These are phyloP conservation scores for Yamadazyma pseudoaaseri DNA, from an alignment of 1,139 yeast species.

Conservation along the genomic window DNA sequence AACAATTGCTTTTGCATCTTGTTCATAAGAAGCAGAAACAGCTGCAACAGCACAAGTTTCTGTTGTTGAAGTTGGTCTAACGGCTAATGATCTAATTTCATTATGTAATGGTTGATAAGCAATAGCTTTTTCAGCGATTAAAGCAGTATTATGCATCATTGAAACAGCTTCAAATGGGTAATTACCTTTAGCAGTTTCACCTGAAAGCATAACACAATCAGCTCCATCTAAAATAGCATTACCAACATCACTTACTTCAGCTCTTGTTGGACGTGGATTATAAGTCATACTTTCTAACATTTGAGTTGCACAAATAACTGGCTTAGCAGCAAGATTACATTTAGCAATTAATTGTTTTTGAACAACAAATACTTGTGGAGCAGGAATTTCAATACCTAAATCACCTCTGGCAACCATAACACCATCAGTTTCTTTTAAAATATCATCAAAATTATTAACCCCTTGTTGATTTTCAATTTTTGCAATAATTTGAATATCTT, in stretches of 20 bases:
- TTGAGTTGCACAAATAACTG: slow-evolving; percentile 99
- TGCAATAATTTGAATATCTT: slow-evolving; percentile 90
- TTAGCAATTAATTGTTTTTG: slow-evolving; percentile 99
- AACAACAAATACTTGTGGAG: slow-evolving; percentile 97
- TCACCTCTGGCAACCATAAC: slow-evolving; percentile 99
- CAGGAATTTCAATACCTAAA: slow-evolving; percentile 98
- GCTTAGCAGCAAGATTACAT: slow-evolving; percentile 99
- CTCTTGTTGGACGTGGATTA: slow-evolving; percentile 99
- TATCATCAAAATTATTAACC: slow-evolving; percentile 98
- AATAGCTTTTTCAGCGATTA: slow-evolving; percentile 96
- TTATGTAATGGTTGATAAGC: slow-evolving; percentile 85
- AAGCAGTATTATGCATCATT: slow-evolving; percentile 97
- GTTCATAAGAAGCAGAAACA: slow-evolving; percentile 94
- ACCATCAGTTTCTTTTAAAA: slow-evolving; percentile 93
- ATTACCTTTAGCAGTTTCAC: slow-evolving; percentile 99
- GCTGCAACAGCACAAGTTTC: slow-evolving; percentile 98
- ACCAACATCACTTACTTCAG: slow-evolving; percentile 99
- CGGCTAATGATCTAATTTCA: slow-evolving; percentile 83
- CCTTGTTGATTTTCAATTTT: slow-evolving; percentile 99
- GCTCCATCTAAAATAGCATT: slow-evolving; percentile 99
- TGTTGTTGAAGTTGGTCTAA: slow-evolving; percentile 87
- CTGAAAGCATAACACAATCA: slow-evolving; percentile 99
- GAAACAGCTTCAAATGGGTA: slow-evolving; percentile 97
- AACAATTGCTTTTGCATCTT: slow-evolving; percentile 93
- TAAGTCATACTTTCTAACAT: slow-evolving; percentile 99